Evolutionary conservation across 1,139 yeast genomes (phyloP), one percentile per base, ranked within the genome.

Genomic region (Geotrichum candidum): DNA sequence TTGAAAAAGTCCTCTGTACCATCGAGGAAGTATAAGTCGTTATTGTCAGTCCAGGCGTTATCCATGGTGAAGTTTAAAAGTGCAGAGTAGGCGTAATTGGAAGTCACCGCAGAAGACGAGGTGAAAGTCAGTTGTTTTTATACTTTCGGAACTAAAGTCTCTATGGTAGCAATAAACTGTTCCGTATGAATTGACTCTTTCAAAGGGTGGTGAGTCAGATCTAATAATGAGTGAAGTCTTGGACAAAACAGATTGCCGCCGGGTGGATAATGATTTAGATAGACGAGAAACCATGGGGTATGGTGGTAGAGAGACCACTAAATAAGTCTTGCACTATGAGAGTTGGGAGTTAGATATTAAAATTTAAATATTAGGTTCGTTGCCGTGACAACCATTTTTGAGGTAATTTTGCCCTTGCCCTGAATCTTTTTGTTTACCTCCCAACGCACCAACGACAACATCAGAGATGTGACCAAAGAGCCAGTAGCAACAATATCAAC

Each of bases 1-100:
- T 54, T 54, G n/a, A 51, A 51, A 51, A 59, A 51, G 25, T 59
- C 61, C 18, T 51, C 57, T 11, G 58, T 41, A 9, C 52, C 57
- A 15, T 54, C 58, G 18, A 54, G 50, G 9, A 59, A 22, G 29
- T 38, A 54, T 13, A 59, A 25, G 18, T 59, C 61, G 22, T 54
- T 57, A 4, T 54, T 41, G n/a, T 41, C 46, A n/a, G 18, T 41
- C 46, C 61, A 11, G 57, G 54, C 25, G 54, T 51, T 51, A 33
- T 51, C 54, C 54, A 51, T 41, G 18, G 7, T 6, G n/a, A 41
- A 41, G 15, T 18, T 15, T n/a, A 15, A 15, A 41, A n/a, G n/a
- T 41, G 22, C n/a, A 18, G 46, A 41, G 22, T n/a, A 41, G 18
- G 6, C 15, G 31, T 27, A 27, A 27, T 27, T 27, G 31, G 6